Evolutionary conservation across 768 basidiomycete species (phyloP), one percentile per base, ranked within the genome.

Genomic region (Lactarius quietus): DNA sequence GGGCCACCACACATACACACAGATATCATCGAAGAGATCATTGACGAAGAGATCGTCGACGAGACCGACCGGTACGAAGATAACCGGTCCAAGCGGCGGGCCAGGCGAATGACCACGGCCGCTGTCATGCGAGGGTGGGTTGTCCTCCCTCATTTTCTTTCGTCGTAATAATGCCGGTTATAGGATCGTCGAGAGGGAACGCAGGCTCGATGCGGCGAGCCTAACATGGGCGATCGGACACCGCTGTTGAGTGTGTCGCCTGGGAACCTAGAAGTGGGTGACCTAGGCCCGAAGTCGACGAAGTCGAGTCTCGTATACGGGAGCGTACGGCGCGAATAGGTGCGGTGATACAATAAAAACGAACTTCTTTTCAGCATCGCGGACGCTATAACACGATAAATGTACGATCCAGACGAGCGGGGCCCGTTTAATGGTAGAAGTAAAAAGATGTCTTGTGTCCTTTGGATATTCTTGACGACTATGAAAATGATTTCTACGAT

Each of bases 21-120:
- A 88, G 90, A 92, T 72, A 84, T 92, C 68, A 91, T 92, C 64
- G 90, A 92, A 83, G 95, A 96, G 82, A 97, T 98, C 67, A 92
- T 98, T 23, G 88, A 90, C 0, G 94, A 97, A 76, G 95, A 97
- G 74, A 96, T 97, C 61, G 90, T 96, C 35, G 95, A 96, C 71
- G 95, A 97, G 76, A 96, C 94, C 3, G 95, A 97, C 76, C 82
- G 87, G 31, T 95, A 90, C 70, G 87, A 92, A 69, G 92, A 93
- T 70, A 97, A 96, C 72, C 86, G 86, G 56, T 87, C 86, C 59
- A 95, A 94, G 73, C 82, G 82, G 64, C 78, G 81, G 9, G 94
- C 91, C 0, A 86, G 82, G 68, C 81, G 95, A 17, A 75, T 83
- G 65, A 88, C 87, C 15, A 92, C 87, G 15, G 84, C 89, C 9